Conservation (phyloP, 495 filamentous ascomycete genomes). For the Trichoderma orchidacearum region DNA sequence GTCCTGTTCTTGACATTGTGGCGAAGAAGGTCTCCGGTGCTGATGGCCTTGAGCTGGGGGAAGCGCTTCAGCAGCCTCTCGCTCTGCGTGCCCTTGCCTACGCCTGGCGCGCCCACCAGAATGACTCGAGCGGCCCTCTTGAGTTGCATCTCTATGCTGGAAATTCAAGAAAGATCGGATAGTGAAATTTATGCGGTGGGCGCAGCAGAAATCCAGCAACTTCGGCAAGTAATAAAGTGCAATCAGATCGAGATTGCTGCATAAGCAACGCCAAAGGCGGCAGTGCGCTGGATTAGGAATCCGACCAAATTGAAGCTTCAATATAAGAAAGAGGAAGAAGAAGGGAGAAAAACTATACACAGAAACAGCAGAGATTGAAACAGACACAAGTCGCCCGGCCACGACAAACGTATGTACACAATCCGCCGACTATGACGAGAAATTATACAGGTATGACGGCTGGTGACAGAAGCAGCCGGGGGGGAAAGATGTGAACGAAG, state of each 20-base stretch:
- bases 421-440: neutral
- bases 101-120: slow-evolving; percentile 82
- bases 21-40: slow-evolving; percentile 82
- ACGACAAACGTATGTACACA: neutral
- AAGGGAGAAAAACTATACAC: neutral
- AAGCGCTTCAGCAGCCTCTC: slow-evolving; percentile 76
- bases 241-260: neutral
- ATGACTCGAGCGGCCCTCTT: slow-evolving; percentile 82
- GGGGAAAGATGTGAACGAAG: neutral
- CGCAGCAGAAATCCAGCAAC: neutral
- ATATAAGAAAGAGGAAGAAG: neutral
- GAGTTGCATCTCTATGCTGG: slow-evolving; percentile 39
- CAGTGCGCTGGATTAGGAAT: neutral
- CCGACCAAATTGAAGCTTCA: neutral
- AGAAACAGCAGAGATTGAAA: neutral
- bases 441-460: neutral
- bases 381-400: neutral
- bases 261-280: neutral
- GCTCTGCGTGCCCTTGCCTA: slow-evolving; percentile 91
- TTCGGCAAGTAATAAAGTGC: neutral
- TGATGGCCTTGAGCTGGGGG: slow-evolving; percentile 80
- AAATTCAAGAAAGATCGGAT: neutral
- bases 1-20: slow-evolving; percentile 85
- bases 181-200: no score
- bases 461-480: neutral